These are phyloP conservation scores for Tetrastigma voinierianum DNA, from an alignment of 164 flowering plant genomes.

Conservation along the genomic window DNA sequence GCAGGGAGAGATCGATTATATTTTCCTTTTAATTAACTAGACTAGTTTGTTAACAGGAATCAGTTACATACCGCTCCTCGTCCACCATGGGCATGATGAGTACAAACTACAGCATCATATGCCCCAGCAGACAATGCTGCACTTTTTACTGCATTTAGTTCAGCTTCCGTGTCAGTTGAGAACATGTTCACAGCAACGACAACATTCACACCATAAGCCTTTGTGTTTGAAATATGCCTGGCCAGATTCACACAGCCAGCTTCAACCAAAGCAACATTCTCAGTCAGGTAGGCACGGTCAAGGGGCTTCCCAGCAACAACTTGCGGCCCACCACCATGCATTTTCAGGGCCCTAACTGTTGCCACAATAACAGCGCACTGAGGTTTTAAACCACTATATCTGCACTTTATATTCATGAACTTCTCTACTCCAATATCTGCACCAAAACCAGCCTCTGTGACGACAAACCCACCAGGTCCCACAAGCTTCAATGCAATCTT, in stretches of 20 bases:
- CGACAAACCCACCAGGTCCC: constrained; percentile 96
- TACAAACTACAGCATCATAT: constrained; percentile 91
- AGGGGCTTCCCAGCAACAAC: constrained; percentile 98
- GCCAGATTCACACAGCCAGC: constrained; percentile 94
- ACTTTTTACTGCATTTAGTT: constrained; percentile 69
- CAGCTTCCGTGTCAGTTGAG: constrained; percentile 88
- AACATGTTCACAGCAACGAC: constrained; percentile 95
- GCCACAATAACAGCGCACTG: constrained; percentile 98
- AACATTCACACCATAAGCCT: constrained; percentile 86
- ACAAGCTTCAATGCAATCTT: constrained; percentile 92
- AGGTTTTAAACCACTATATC: constrained; percentile 88
- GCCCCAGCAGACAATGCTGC: constrained; percentile 94
- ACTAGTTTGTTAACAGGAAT: not conserved
- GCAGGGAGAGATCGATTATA: not conserved
- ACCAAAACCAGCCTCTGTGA: constrained; percentile 99
- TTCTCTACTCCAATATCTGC: constrained; percentile 97
- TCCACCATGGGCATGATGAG: constrained; percentile 99
- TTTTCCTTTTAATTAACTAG: not conserved
- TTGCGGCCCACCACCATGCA: constrained; percentile 99
- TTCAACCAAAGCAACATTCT: constrained; percentile 88
- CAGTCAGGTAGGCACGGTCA: constrained; percentile 80
- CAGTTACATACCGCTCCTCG: constrained; percentile 87
- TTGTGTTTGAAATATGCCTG: constrained; percentile 80
- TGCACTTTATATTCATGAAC: constrained; percentile 94
- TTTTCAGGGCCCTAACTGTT: constrained; percentile 92